Base-by-base conservation (phyloP, 2,329 filamentous ascomycete species). In the Tolypocladium endophyticum region DNA sequence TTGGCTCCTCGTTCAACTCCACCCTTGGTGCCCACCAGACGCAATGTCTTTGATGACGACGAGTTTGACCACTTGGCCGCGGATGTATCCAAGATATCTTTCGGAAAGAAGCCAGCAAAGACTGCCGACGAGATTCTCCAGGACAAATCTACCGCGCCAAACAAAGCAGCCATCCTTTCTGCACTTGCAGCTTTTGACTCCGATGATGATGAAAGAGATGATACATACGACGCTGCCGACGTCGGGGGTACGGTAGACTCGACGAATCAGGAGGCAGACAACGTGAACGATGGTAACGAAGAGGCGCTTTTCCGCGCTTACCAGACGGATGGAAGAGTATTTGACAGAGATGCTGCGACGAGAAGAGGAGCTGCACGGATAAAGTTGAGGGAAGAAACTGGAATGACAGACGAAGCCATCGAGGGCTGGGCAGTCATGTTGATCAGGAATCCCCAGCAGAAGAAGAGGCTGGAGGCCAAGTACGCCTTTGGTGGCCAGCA, bases 361-460 rank as follows among this genome's bases (percentile, higher is more conserved):
- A 81, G 91, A 58, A 80, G 88, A 62, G 80, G 87, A 0, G 79
- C 81, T 28, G 76, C 81, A 1, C 81, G 94, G 45, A 73, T 72
- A 8, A 82, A 81, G 39, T 71, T 99, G 56, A 88, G 87, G 65
- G 81, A 82, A 28, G 86, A 92, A 61, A 96, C 90, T 0, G 87
- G 87, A 4, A 90, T 97, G 90, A 92, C 91, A 0, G 92, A 97
- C 66, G 93, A 97, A 73, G 87, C 88, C 3, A 88, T 99, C 39
- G 94, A 97, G 73, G 94, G 94, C 6, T 99, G 93, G 92, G 90
- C 84, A 0, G 77, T 96, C 56, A 96, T 97, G 90, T 74, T 97
- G 9, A 76, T 79, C 16, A 82, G 92, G 38, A 88, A 93, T 66
- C 82, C 89, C 1, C 82, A 84, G 66, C 82, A 87, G 61, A 77